phyloP scores from a whole-genome alignment of 148 eudicot genomes.

The Silene latifolia region DNA sequence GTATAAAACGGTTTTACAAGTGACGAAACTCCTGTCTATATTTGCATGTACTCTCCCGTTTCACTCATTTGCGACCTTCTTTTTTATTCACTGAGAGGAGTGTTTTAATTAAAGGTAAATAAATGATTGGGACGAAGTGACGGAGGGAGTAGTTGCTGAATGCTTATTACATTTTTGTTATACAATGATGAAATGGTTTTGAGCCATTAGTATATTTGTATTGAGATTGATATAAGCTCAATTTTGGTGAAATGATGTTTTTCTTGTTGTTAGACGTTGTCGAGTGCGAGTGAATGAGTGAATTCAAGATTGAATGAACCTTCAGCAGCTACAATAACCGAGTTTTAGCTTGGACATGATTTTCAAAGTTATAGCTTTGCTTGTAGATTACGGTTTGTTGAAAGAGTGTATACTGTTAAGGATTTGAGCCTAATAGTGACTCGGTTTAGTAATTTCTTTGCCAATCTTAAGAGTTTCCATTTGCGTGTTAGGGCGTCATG shows the following conservation, averaged over 20 bases:
- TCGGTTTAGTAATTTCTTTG: too few relatives aligned
- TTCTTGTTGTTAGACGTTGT: neutral
- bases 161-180: neutral
- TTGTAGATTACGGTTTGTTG: neutral
- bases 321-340: neutral
- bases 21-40: too few relatives aligned
- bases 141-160: neutral
- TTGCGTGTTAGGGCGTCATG: conserved; percentile 43
- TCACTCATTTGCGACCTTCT: too few relatives aligned
- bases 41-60: too few relatives aligned
- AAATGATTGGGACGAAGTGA: too few relatives aligned
- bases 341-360: neutral
- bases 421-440: neutral
- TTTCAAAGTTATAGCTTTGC: neutral
- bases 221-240: neutral
- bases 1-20: too few relatives aligned
- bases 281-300: conserved; percentile 6
- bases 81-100: too few relatives aligned
- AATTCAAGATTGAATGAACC: neutral
- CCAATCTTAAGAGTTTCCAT: neutral
- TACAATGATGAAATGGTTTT: too few relatives aligned
- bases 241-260: neutral
- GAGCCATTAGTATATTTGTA: too few relatives aligned
- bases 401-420: neutral
- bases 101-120: too few relatives aligned